These are phyloP conservation scores for Vachellia collinsii DNA, from an alignment of 306 rosid species.

Conservation along the genomic window DNA sequence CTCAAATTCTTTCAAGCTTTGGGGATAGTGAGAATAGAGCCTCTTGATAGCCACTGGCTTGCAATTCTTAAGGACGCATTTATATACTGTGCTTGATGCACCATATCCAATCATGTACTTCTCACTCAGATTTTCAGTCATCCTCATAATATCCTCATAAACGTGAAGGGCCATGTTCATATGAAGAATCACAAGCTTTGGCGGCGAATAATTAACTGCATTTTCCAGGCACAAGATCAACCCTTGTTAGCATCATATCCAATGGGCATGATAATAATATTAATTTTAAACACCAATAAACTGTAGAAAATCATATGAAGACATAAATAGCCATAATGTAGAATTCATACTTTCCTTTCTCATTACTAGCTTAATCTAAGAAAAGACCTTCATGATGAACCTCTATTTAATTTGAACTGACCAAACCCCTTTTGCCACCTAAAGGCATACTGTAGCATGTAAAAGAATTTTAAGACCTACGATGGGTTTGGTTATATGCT, in stretches of 20 bases:
- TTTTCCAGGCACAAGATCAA: constrained; percentile 39
- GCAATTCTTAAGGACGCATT: constrained; percentile 87
- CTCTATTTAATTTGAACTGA: neutral
- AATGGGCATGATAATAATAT: neutral
- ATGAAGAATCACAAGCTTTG: constrained; percentile 80
- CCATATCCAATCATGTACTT: constrained; percentile 82
- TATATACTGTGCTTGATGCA: constrained; percentile 84
- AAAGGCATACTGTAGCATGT: neutral
- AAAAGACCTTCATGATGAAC: neutral
- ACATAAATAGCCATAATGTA: constrained; percentile 12
- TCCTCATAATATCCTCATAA: constrained; percentile 86
- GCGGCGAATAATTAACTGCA: constrained; percentile 70
- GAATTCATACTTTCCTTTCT: neutral
- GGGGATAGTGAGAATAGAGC: constrained; percentile 72
- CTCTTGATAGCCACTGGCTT: constrained; percentile 84
- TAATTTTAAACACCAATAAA: neutral
- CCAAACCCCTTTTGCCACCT: neutral
- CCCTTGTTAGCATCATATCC: constrained; percentile 25
- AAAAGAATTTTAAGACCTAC: neutral
- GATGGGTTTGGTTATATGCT: neutral
- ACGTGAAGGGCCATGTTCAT: constrained; percentile 93
- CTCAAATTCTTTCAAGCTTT: constrained; percentile 67
- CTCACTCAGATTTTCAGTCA: constrained; percentile 84
- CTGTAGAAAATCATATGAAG: neutral
- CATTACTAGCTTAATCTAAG: neutral